Conservation (phyloP, 2,329 filamentous ascomycete genomes). For the Botrytis medusae region DNA sequence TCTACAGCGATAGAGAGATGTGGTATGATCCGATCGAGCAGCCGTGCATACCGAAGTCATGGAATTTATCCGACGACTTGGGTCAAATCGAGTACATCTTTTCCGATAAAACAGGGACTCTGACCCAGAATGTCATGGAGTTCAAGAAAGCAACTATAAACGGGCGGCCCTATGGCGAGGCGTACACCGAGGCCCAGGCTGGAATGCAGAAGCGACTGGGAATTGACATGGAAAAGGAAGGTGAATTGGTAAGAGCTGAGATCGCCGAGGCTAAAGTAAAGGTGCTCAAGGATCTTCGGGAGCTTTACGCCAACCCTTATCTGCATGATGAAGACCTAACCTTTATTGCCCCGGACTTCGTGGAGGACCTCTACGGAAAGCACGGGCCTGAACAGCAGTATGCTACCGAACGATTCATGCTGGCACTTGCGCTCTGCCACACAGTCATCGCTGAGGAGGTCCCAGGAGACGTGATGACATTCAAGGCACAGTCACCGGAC, state of each 20-base stretch:
- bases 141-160: constrained; percentile 99
- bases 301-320: constrained; percentile 85
- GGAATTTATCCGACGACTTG: constrained; percentile 98
- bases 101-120: constrained; percentile 87
- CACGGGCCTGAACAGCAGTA: constrained; percentile 73
- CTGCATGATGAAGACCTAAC: constrained; percentile 86
- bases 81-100: constrained; percentile 99
- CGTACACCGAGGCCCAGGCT: constrained; percentile 94
- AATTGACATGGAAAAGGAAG: constrained; percentile 80
- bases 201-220: constrained; percentile 93
- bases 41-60: constrained; percentile 93
- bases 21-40: constrained; percentile 95
- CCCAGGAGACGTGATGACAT: constrained; percentile 85
- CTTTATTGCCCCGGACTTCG: constrained; percentile 87
- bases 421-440: constrained; percentile 92
- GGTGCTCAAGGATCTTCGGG: constrained; percentile 71
- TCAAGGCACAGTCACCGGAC: constrained; percentile 96
- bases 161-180: constrained; percentile 90
- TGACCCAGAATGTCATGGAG: constrained; percentile 95
- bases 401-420: constrained; percentile 88
- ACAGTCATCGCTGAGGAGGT: constrained; percentile 90
- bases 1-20: constrained; percentile 94
- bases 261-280: constrained; percentile 74
- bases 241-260: constrained; percentile 60
- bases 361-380: constrained; percentile 76